A percentile compares a stretch with the other conserved stretches of the same genome.
Conservation (phyloP, 2,329 filamentous ascomycete species). For the Epichloe scottii region DNA sequence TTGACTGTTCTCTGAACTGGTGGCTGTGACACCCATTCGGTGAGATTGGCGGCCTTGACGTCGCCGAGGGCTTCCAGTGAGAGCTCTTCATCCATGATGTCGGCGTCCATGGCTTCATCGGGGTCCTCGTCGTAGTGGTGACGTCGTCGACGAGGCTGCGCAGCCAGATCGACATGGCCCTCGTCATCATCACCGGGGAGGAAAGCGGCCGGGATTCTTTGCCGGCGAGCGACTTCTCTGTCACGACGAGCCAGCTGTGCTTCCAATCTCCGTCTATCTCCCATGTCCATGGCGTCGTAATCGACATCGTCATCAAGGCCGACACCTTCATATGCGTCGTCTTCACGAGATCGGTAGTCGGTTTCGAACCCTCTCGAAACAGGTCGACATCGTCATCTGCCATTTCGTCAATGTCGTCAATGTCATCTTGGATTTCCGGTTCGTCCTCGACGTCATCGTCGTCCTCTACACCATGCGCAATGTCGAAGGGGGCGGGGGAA, state of each 20-base stretch:
- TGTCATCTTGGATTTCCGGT: slow-evolving; percentile 57
- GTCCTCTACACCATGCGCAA: slow-evolving; percentile 55
- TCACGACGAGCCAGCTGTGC: slow-evolving; percentile 62
- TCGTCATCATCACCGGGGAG: slow-evolving; percentile 76
- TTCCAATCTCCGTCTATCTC: slow-evolving; percentile 57
- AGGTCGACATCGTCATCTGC: slow-evolving; percentile 72
- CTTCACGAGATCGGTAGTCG: slow-evolving; percentile 55
- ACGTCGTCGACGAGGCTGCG: slow-evolving; percentile 71
- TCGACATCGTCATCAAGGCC: slow-evolving; percentile 70
- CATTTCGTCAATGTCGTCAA: slow-evolving; percentile 69
- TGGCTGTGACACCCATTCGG: slow-evolving; percentile 87
- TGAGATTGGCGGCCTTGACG: slow-evolving; percentile 84
- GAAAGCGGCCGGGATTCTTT: slow-evolving; percentile 60
- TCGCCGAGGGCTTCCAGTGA: slow-evolving; percentile 84
- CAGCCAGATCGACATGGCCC: slow-evolving; percentile 69
- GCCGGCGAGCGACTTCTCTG: slow-evolving; percentile 53
- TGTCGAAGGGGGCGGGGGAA: slow-evolving; percentile 45
- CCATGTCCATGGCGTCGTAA: slow-evolving; percentile 56
- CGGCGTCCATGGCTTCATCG: slow-evolving; percentile 81
- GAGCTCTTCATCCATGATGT: slow-evolving; percentile 92
- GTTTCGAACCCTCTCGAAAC: slow-evolving; percentile 60
- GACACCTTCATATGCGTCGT: slow-evolving; percentile 56
- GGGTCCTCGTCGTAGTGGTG: slow-evolving; percentile 90
- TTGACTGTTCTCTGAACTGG: slow-evolving; percentile 88
- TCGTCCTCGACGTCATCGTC: slow-evolving; percentile 63